Evolutionary conservation across 306 rosid genomes (phyloP), one percentile per base, ranked within the genome.

Genomic region (Cucurbita pepo): DNA sequence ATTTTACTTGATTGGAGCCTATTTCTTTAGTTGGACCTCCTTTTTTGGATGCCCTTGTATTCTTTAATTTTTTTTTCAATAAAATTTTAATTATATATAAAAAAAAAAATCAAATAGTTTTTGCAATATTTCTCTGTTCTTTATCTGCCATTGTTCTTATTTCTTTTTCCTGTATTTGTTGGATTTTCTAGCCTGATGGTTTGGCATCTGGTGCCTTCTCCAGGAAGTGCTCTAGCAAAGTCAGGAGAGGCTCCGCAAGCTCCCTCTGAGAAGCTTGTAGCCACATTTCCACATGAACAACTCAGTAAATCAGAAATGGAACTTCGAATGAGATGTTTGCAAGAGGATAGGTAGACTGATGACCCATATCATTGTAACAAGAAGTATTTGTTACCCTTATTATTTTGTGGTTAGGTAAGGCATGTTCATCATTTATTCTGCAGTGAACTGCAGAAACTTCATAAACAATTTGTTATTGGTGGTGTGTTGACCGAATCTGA

Each of bases 401-500:
- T 1, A 4, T 5, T 44, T 44, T 22, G 30, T 69, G 44, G 15
- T 25, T 45, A 48, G 53, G 53, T 16, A 19, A 69, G 73, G 4
- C 37, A 14, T 22, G 55, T 13, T 59, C 56, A 15, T 58, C 66
- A 71, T 72, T 77, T 75, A 45, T 48, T 79, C 25, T 78, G 75
- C 91, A 90, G 97, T 69, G 92, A 89, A 83, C 78, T 94, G 88
- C 91, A 87, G 86, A 94, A 84, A 70, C 97, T 90, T 73, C 97
- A 90, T 82, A 87, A 74, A 84, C 94, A 94, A 80, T 91, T 94
- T 78, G 97, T 94, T 71, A 67, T 87, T 64, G 82, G 91, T 72
- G 85, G 94, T 70, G 80, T 91, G 85, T 88, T 94, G 86, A 89
- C 99, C 38, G 99, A 94, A 79, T 85, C 94, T 34, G 99, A 94